Evolutionary conservation across 2,329 filamentous ascomycete genomes (phyloP), one percentile per base, ranked within the genome.

Genomic region (Calonectria naviculata): DNA sequence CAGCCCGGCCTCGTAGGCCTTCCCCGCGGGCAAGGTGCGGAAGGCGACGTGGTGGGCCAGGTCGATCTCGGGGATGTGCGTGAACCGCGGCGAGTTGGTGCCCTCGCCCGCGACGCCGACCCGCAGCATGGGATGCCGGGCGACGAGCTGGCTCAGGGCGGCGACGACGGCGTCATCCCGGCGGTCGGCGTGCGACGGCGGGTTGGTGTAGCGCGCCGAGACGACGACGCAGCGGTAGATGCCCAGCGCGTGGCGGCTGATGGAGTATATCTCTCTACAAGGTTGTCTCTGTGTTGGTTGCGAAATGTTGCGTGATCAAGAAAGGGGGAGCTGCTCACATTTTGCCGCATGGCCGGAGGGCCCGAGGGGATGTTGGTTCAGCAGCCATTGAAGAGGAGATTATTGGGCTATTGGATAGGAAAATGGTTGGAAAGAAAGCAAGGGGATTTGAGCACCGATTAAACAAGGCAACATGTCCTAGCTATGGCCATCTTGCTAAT

Each of bases 91-190:
- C 3, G 78, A 68, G 42, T 80, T 81, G n/a, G 83, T 84, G 42
- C 86, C 82, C 58, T 89, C 84, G 46, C 80, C 82, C 2, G 79
- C 76, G 70, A 91, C 87, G 13, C 86, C 88, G 36, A 87, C 85
- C 17, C 86, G 84, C 49, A 91, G 82, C 70, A 85, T 83, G 3
- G 85, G 83, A 65, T 89, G 85, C n/a, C 79, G 79, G 17, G 81
- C 74, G 17, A 89, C 76, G 24, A 89, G 78, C 12, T 78, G 68
- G 4, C 79, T 79, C 10, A 89, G 69, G 0, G 87, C 87, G 7
- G 76, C 64, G 63, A 83, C 79, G 19, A 89, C 74, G 31, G 65
- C 44, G 8, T 61, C 36, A 47, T 74, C 60, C 72, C 56, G 31
- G 49, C 31, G 49, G 31, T 24, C 34, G 4, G 47, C 42, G 15